These are phyloP conservation scores for Penicillium janthinellum DNA, from an alignment of 2,329 filamentous ascomycete species.

Conservation along the genomic window DNA sequence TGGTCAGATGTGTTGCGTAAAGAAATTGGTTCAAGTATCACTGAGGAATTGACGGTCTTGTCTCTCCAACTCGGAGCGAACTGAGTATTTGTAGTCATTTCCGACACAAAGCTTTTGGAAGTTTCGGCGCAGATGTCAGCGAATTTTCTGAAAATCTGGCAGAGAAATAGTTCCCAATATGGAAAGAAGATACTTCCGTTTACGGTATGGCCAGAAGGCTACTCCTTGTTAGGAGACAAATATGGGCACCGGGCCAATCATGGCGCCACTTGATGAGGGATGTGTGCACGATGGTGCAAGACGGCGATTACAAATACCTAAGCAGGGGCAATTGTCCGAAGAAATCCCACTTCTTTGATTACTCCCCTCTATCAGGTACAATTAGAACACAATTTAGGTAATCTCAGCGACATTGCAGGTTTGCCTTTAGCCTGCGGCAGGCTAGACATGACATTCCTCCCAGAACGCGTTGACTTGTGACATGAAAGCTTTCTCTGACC, in stretches of 20 bases:
- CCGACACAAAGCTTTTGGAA: not conserved
- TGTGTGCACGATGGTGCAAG: not conserved
- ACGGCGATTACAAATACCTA: slow-evolving; percentile 2
- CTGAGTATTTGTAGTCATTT: not conserved
- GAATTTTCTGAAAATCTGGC: not conserved
- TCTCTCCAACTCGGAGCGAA: not conserved
- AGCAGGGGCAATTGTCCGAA: not conserved
- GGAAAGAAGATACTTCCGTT: slow-evolving; percentile 10
- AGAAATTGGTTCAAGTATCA: not conserved
- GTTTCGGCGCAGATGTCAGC: not conserved
- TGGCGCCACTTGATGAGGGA: not conserved
- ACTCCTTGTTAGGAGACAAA: not conserved
- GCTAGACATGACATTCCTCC: slow-evolving; percentile 19
- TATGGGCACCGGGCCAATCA: not conserved
- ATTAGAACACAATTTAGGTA: not conserved
- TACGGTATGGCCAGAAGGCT: not conserved
- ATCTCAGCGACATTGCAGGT: not conserved
- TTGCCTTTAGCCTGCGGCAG: not conserved
- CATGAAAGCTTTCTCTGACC: slow-evolving; percentile 44
- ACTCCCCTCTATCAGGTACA: not conserved
- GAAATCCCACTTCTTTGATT: no score
- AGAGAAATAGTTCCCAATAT: slow-evolving; percentile 5
- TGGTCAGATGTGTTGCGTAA: not conserved
- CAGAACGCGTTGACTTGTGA: slow-evolving; percentile 36
- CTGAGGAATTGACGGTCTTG: not conserved